Percentiles rank a stretch among this genome's conserved stretches.
Conservation (phyloP, 805 yeast species). For the Saturnispora hagleri region DNA sequence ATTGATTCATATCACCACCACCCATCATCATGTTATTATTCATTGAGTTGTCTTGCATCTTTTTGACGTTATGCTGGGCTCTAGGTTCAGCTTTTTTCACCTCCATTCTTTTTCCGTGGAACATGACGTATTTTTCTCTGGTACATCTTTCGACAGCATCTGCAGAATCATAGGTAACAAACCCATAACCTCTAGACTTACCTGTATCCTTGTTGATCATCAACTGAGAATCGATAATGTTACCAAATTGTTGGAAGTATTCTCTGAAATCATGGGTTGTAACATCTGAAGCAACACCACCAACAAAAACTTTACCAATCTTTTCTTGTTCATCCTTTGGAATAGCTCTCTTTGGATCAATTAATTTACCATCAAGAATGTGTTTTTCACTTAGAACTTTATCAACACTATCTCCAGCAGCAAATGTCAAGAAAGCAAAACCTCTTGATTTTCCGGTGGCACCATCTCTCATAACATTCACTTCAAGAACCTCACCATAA, state of each 20-base stretch:
- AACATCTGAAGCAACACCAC: slow-evolving; percentile 92
- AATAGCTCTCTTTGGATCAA: slow-evolving; percentile 95
- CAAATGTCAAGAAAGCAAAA: slow-evolving; percentile 87
- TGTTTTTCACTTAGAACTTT: slow-evolving; percentile 81
- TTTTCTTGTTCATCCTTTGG: slow-evolving; percentile 96
- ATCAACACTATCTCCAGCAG: slow-evolving; percentile 72
- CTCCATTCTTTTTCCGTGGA: slow-evolving; percentile 81
- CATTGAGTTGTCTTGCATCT: slow-evolving; percentile 12
- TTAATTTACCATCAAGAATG: slow-evolving; percentile 87
- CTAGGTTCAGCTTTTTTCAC: slow-evolving; percentile 80
- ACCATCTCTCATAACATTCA: slow-evolving; percentile 87
- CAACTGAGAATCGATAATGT: slow-evolving; percentile 88
- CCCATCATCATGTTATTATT: slow-evolving; percentile 25
- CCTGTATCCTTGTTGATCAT: slow-evolving; percentile 98
- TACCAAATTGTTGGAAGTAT: slow-evolving; percentile 81
- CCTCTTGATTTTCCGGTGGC: slow-evolving; percentile 87
- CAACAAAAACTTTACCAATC: slow-evolving; percentile 94
- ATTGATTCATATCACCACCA: slow-evolving; percentile 34
- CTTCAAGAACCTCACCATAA: slow-evolving; percentile 81
- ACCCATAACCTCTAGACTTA: slow-evolving; percentile 93
- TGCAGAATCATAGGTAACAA: slow-evolving; percentile 90
- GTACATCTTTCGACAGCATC: slow-evolving; percentile 88
- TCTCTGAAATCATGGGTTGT: slow-evolving; percentile 83
- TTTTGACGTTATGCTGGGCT: slow-evolving; percentile 40
- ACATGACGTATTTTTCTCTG: slow-evolving; percentile 67